Evolutionary conservation across 2,329 filamentous ascomycete genomes (phyloP), one percentile per base, ranked within the genome.

Genomic region (Trichoderma harzianum): DNA sequence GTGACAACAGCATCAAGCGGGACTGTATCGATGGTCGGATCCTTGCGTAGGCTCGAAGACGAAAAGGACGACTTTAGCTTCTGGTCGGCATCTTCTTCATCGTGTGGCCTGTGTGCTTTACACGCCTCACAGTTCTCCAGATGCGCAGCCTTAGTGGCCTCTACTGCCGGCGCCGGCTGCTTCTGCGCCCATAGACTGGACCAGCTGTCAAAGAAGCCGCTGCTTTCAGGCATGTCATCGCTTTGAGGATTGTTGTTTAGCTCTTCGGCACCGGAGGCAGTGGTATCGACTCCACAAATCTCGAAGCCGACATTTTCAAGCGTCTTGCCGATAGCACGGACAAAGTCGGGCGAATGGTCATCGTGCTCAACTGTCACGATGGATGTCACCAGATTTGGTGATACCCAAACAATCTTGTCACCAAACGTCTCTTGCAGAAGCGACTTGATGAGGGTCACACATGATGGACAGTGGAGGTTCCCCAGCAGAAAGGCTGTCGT

Each of bases 401-500:
- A 91, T 34, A 93, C 87, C 82, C 88, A 89, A 69, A 77, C 84
- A 83, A 84, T 82, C 77, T 78, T 87, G 82, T 77, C 80, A 68
- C 76, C 77, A 75, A 82, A 87, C 24, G 80, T 79, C 58, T 83
- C 84, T 72, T 79, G 83, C 72, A 94, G 82, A 72, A 87, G 85
- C 69, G 86, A 83, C 77, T 89, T 85, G 77, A 94, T 93, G 75
- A 86, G 85, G 43, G 88, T 86, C 64, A 93, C 89, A 79, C 92
- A 94, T 73, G 91, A 92, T 16, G 91, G 90, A 82, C 92, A 94
- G 81, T 94, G 92, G n/a, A 94, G 85, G 79, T 94, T 94, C 73
- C 86, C 88, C 75, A 94, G 84, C 73, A 93, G 85, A 77, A 91
- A 89, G 39, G 88, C 90, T 2, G 88, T 91, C 14, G 85, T 87